Evolutionary conservation across 768 basidiomycete genomes (phyloP), one percentile per base, ranked within the genome.

Genomic region (Phanerochaete carnosa): DNA sequence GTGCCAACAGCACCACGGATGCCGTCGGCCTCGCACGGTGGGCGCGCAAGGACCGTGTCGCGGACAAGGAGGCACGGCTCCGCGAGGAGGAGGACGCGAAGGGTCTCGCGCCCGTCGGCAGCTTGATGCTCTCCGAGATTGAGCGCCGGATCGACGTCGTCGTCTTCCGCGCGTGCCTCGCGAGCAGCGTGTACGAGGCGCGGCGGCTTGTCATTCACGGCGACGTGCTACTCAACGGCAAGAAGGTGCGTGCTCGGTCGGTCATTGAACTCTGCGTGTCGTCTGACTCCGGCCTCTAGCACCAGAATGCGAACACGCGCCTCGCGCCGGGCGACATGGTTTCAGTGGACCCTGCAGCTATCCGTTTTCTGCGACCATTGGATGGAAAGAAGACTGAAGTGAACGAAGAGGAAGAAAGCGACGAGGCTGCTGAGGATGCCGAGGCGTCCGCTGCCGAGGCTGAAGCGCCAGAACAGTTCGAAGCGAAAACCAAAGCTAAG

Each of bases 241-340:
- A 84, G 68, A 88, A 89, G 81, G 97, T 95, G 67, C 63, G 85
- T 74, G 37, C 22, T 13, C n/a, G 13, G 30, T 25, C 56, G 0
- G 8, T 32, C 29, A 19, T 32, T 16, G 43, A 23, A 29, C 43
- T 50, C 11, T 9, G 8, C 39, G 16, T 43, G 39, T 35, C 33
- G 33, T 43, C 22, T 22, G 9, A 13, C 45, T 12, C 66, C n/a
- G n/a, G 19, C 39, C 9, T 25, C 12, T 52, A 98, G 95, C 87
- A 94, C 67, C 82, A 80, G 59, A 85, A 94, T 64, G 84, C 95
- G 23, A 95, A 94, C 69, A 90, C 89, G 15, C 86, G 93, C 45
- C 79, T 98, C 25, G 89, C 93, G 45, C 96, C 96, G 9, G 96
- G 96, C 8, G 96, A 98, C 70, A 88, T 98, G 85, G 83, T 98